Evolutionary conservation across 495 filamentous ascomycete genomes (phyloP).

Genomic region (Neurospora tetrasperma): DNA sequence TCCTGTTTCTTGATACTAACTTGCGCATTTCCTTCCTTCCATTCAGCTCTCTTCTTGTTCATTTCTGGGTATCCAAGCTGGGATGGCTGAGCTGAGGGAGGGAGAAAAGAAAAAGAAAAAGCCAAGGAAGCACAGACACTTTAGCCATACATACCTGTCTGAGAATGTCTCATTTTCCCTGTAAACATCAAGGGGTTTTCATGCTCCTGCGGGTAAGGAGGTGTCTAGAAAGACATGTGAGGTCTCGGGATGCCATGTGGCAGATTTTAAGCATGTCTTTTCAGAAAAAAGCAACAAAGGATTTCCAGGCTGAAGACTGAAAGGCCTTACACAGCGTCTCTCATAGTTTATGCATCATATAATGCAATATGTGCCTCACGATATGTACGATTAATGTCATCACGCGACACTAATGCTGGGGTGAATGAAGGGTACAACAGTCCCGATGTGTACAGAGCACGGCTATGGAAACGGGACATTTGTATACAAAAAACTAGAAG

Average conservation of each 20-base stretch:
- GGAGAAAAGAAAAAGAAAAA: background rate
- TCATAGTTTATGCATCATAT: too few species aligned
- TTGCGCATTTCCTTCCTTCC: too few species aligned
- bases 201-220: background rate
- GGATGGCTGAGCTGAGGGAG: background rate
- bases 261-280: background rate
- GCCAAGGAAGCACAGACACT: too few species aligned
- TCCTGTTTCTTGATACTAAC: too few species aligned
- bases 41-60: background rate
- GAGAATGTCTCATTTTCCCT: background rate
- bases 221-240: background rate
- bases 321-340: too few species aligned
- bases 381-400: background rate
- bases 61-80: background rate
- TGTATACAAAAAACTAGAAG: background rate
- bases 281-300: background rate
- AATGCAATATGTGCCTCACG: too few species aligned
- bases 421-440: background rate
- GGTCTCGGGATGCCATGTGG: background rate
- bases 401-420: background rate
- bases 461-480: background rate
- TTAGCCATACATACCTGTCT: background rate
- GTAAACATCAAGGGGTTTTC: background rate
- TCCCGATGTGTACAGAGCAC: background rate
- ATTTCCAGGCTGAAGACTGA: too few species aligned